Base-by-base conservation (phyloP, 225 moss, liverwort and hornwort species). In the Pleurozium schreberi region DNA sequence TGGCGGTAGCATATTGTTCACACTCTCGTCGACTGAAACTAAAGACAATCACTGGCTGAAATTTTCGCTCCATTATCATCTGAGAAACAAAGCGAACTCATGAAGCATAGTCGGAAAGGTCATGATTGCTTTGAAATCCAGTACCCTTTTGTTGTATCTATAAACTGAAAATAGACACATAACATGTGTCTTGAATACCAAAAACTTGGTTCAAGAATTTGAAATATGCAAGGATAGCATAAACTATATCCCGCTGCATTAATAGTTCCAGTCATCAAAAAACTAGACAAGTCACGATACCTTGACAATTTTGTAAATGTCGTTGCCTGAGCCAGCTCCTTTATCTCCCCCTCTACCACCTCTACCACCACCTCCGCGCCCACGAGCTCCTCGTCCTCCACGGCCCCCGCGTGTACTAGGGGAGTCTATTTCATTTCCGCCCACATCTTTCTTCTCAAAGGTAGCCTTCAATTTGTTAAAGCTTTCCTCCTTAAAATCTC, bases 11-110 rank as follows among this genome's bases (percentile, higher is more conserved):
- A 91, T 94, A 92, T 87, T 94, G 93, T 93, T 99, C 99, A 89
- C 99, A 99, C 84, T 97, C 96, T 85, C 96, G 94, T 88, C 97
- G 95, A 91, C 97, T 99, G 91, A 99, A 97, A 93, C 99, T 96
- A 77, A 99, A 99, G 60, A 99, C 94, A 82, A 99, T 97, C 28
- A 97, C 97, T 45, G 99, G 99, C 89, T 99, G 97, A 90, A 96
- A 99, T 57, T 99, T 96, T 75, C 97, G 94, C 88, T 95, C 93
- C 99, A 99, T 99, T 77, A 97, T 95, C 99, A 97, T 99, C 93
- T 97, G 94, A 83, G 64, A 85, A 74, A 87, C 65, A 70, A 84
- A 87, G 81, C 15, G 81, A 91, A 83, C 80, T 91, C 75, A 59
- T 80, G 55, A 85, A 55, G 69, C 63, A 23, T 34, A 88, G 40